Evolutionary conservation across 208 protist species (phyloP), one percentile per base, ranked within the genome.

Genomic region (Porcisia hertigi): DNA sequence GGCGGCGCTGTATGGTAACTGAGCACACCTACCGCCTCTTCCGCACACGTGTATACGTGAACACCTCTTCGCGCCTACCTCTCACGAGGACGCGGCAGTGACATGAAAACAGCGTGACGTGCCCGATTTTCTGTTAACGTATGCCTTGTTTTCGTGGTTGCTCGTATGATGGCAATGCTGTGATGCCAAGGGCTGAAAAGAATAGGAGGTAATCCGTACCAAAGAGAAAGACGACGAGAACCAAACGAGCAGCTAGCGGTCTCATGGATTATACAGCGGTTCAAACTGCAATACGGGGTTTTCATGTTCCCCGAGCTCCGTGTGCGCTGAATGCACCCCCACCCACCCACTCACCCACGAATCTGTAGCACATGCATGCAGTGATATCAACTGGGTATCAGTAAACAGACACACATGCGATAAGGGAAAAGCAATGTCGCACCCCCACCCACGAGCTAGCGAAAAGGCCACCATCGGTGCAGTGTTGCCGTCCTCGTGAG

Each of bases 1-100:
- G 34, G 45, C 25, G 11, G 73, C 76, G 23, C 49, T 86, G 39
- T 77, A 86, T 25, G 71, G 73, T n/a, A 9, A 62, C 52, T 86
- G 49, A 77, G 14, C 34, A 53, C 66, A 6, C 30, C 25, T 58
- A 14, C 9, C 62, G 18, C 1, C 4, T 54, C 41, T 49, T 23
- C 53, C 2, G 41, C n/a, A 12, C 65, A 14, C 65, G 41, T 65
- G 39, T 36, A 14, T 54, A 34, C 59, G 16, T 41, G 41, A 34
- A 41, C 59, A 34, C n/a, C n/a, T n/a, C n/a, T n/a, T n/a, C n/a
- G n/a, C n/a, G n/a, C 30, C 25, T 58, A 14, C 9, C 62, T 66
- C 20, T 45, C 62, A 8, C 62, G 23, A 49, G 39, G 9, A 49
- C 41, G 18, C 16, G 7, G 9, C 39, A 67, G 8, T 20, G 14